These are phyloP conservation scores for Xylariaceae sp. DNA, from an alignment of 2,329 filamentous ascomycete species.

Conservation along the genomic window DNA sequence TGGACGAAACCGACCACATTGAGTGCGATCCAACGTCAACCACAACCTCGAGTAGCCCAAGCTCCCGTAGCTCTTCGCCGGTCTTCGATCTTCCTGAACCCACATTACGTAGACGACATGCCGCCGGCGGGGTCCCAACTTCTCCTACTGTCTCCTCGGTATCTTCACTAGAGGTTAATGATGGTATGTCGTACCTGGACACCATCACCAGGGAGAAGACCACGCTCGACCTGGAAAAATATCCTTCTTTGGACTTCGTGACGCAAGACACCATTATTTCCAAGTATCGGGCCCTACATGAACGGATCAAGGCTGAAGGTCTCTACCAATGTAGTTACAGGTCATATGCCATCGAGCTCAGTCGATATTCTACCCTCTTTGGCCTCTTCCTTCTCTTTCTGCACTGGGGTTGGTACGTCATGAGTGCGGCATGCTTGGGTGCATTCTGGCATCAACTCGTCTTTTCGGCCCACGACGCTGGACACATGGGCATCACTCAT, in stretches of 20 bases:
- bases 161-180: constrained; percentile 53
- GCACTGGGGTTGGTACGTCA: constrained; percentile 64
- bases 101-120: constrained; percentile 37
- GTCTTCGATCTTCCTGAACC: constrained; percentile 49
- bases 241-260: constrained; percentile 72
- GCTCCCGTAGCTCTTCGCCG: constrained; percentile 56
- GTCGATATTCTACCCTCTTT: constrained; percentile 73
- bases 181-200: constrained; percentile 70
- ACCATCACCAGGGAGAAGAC: constrained; percentile 74
- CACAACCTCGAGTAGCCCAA: constrained; percentile 51
- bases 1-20: constrained; percentile 43
- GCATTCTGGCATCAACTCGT: constrained; percentile 92
- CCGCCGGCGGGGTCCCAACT: constrained; percentile 25
- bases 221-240: constrained; percentile 74
- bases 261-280: constrained; percentile 76
- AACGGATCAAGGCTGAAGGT: constrained; percentile 71
- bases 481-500: constrained; percentile 97
- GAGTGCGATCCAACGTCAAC: constrained; percentile 28
- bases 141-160: constrained; percentile 63
- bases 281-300: constrained; percentile 80
- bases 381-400: constrained; percentile 64
- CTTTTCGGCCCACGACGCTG: constrained; percentile 92
- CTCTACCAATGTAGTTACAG: constrained; percentile 84
- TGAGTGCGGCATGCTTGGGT: constrained; percentile 76
- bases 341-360: constrained; percentile 74